Evolutionary conservation across 805 yeast genomes (phyloP).

Genomic region (Saccharomycodes ludwigii): DNA sequence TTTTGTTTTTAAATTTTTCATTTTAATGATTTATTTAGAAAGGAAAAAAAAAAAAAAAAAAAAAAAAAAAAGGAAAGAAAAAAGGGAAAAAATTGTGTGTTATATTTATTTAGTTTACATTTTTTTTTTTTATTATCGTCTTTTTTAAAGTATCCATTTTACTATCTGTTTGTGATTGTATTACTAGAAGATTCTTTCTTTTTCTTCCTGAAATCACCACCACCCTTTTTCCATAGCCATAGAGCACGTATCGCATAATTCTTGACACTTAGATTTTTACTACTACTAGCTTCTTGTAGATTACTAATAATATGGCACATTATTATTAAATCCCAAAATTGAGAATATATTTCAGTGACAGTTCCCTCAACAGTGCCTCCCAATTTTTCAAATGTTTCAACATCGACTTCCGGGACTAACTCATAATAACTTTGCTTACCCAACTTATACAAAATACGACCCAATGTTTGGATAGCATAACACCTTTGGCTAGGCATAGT

Average conservation of each 20-base stretch:
- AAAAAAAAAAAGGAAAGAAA: slow-evolving; percentile 1
- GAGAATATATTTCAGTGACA: slow-evolving; percentile 25
- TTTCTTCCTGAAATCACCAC: slow-evolving; percentile 23
- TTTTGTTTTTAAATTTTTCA: slow-evolving; percentile 1
- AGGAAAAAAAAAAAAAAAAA: slow-evolving; percentile 1
- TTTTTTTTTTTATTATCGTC: slow-evolving; percentile 5
- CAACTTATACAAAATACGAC: slow-evolving; percentile 73
- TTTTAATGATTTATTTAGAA: background rate
- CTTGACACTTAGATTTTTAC: slow-evolving; percentile 59
- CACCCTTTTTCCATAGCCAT: slow-evolving; percentile 68
- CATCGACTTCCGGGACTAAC: slow-evolving; percentile 34
- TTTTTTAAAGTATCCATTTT: background rate
- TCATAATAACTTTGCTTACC: slow-evolving; percentile 49
- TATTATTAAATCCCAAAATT: slow-evolving; percentile 62
- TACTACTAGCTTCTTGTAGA: slow-evolving; percentile 55
- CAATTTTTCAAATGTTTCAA: slow-evolving; percentile 25
- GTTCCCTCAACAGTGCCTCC: slow-evolving; percentile 25
- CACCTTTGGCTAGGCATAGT: slow-evolving; percentile 76
- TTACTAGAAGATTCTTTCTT: no score
- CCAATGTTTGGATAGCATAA: slow-evolving; percentile 75
- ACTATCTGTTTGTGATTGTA: no score
- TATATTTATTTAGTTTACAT: background rate
- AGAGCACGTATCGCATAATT: slow-evolving; percentile 82
- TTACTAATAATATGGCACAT: slow-evolving; percentile 52
- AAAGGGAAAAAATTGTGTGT: slow-evolving; percentile 7